Base-by-base conservation (phyloP, 2,329 filamentous ascomycete species). In the Metarhizium guizhouense region DNA sequence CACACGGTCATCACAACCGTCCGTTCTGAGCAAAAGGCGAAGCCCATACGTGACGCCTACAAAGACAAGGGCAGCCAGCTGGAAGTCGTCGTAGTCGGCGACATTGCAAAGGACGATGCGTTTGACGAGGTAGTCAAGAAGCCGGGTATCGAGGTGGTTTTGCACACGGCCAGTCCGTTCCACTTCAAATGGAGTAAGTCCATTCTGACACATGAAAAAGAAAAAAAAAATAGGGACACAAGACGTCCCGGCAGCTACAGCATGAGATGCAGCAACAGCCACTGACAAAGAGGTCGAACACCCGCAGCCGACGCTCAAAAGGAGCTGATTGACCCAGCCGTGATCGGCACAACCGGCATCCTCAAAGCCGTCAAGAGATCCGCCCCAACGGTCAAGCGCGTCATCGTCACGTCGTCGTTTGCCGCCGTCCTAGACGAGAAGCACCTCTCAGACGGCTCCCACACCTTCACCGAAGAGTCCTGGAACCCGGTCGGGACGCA, bases 91-190 rank as follows among this genome's bases (percentile, higher is more conserved):
- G 84, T 94, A 62, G 89, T 95, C 29, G 82, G 86, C 18, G 90
- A 95, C 66, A 88, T 95, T 61, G 87, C 88, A 3, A 70, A 84
- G 64, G 78, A 83, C 47, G 78, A 79, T 55, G 90, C 90, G 56
- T 95, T 95, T 67, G 84, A 89, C 63, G 76, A 84, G 62, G 82
- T 80, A 1, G 74, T 79, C 58, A 69, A 74, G 67, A 72, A 66
- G 4, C 74, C 77, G 1, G 76, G 73, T 30, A 68, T 84, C 53
- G 76, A 81, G 56, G 77, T 77, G 51, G 80, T 85, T 43, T 70
- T 84, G 54, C 82, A 85, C 70, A 83, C 81, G 2, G 82, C 82
- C 0, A 82, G 79, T 52, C 82, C 82, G 0, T 79, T 84, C 65
- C 79, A 81, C 62, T 82, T 75, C 68, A 74, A 76, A 2, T 76